Conservation (phyloP, 768 basidiomycete species). For the Mycena capillaripes region DNA sequence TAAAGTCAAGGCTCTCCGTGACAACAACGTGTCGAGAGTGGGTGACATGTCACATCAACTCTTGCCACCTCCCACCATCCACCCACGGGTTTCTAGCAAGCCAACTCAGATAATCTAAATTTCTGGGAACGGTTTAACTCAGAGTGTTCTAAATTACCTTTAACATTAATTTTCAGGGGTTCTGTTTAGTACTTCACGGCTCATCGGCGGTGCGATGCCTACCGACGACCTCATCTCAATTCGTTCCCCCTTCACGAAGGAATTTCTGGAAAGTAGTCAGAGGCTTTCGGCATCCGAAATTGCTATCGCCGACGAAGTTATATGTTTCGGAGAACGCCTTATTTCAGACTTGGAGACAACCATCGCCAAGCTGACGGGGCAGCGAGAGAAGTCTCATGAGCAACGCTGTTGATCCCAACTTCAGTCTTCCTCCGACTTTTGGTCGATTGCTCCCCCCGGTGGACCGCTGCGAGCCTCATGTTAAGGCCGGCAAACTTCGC, state of each 20-base stretch:
- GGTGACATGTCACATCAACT: too few relatives aligned
- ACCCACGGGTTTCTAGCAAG: too few relatives aligned
- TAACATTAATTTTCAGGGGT: too few relatives aligned
- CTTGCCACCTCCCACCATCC: too few relatives aligned
- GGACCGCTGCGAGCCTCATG: constrained; percentile 5
- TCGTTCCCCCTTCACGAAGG: constrained; percentile 6
- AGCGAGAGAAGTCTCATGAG: background rate
- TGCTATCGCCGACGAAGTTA: background rate
- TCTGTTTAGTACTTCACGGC: too few relatives aligned
- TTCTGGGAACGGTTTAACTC: too few relatives aligned
- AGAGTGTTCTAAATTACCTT: too few relatives aligned
- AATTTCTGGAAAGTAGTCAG: constrained; percentile 8
- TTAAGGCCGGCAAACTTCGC: background rate
- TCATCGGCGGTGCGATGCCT: too few relatives aligned
- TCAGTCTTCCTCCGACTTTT: background rate
- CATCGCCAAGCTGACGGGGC: background rate
- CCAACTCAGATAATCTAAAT: too few relatives aligned
- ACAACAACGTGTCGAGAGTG: too few relatives aligned
- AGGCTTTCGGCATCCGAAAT: constrained; percentile 20
- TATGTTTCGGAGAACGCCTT: background rate
- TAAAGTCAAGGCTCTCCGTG: too few relatives aligned
- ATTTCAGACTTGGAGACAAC: background rate
- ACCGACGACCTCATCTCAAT: background rate
- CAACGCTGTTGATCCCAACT: background rate
- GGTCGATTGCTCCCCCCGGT: background rate